Evolutionary conservation across 805 yeast genomes (phyloP), one percentile per base, ranked within the genome.

Genomic region (Clavispora santaluciae): DNA sequence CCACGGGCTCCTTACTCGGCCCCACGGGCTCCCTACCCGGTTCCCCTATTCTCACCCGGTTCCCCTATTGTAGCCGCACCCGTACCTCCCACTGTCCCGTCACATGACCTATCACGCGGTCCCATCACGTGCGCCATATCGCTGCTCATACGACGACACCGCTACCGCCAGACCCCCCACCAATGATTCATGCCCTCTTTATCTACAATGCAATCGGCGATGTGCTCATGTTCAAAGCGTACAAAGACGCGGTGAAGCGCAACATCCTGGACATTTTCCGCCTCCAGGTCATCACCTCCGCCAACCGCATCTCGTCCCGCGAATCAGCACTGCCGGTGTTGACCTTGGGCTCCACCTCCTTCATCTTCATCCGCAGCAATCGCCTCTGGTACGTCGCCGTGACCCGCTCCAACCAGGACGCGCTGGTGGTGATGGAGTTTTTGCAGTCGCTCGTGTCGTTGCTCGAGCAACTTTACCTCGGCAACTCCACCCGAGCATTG

Each of bases 311-410:
- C 20, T 28, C 54, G 33, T 37, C 51, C 35, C 43, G 46, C 26
- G 63, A 60, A 33, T 57, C 54, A 36, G 55, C 67, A 36, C 66
- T 70, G 38, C 75, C 75, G 9, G 66, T 69, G 29, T 65, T 91
- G 33, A 93, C 98, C 0, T 64, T 93, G 33, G 98, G 98, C 1
- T 86, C 95, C 0, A 93, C 98, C 0, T 83, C 96, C 0, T 93
- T 91, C 57, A 73, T 88, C 40, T 90, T 88, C 55, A 81, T 86
- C 36, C 78, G 77, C 48, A 68, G 74, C 22, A 72, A 71, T 11
- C 67, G 73, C 38, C 52, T 91, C 12, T 93, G 95, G 84, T 53
- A 88, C 7, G 95, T 90, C 9, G 95, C 90, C 0, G 89, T 90
- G n/a, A 79, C 95, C 1, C 75, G 97, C 46, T 82, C 88, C 33